phyloP scores from a whole-genome alignment of 441 rosid species.

The Jatropha multifida region DNA sequence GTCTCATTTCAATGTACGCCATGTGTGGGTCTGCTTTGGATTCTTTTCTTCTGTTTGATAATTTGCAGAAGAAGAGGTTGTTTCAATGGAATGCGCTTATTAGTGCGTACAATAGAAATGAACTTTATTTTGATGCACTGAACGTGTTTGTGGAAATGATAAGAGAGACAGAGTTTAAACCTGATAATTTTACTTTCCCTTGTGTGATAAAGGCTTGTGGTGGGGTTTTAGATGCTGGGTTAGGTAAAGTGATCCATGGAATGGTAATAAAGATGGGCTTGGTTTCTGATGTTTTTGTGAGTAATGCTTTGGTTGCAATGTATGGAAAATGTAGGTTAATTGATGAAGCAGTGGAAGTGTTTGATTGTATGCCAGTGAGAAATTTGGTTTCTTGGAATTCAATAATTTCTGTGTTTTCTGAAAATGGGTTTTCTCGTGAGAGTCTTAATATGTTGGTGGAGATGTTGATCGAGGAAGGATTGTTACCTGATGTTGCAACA shows the following conservation, averaged over 20 bases:
- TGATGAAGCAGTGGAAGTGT: conserved; percentile 39
- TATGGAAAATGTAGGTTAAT: conserved; percentile 51
- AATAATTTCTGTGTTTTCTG: conserved; percentile 46
- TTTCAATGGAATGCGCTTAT: conserved; percentile 70
- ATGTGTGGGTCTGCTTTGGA: conserved; percentile 49
- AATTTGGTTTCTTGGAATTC: conserved; percentile 75
- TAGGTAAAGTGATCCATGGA: conserved; percentile 56
- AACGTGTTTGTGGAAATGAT: conserved; percentile 48
- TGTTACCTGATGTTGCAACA: conserved; percentile 53
- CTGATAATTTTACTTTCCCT: conserved; percentile 71
- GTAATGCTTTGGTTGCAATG: conserved; percentile 47
- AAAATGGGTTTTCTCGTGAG: conserved; percentile 41
- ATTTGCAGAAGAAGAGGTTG: conserved; percentile 46
- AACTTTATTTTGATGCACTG: conserved; percentile 42
- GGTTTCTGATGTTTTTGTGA: conserved; percentile 50
- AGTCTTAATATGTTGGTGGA: conserved; percentile 39
- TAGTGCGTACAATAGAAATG: conserved; percentile 59
- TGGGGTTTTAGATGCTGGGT: conserved; percentile 38
- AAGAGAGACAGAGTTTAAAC: conserved; percentile 33
- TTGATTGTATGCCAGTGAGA: conserved; percentile 48
- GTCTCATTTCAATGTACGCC: conserved; percentile 59
- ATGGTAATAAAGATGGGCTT: conserved; percentile 53
- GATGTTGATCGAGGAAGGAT: conserved; percentile 40
- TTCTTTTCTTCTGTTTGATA: conserved; percentile 50
- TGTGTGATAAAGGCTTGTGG: conserved; percentile 67